Conservation (phyloP, 441 rosid species). For the Pelargonium myrrhifolium region DNA sequence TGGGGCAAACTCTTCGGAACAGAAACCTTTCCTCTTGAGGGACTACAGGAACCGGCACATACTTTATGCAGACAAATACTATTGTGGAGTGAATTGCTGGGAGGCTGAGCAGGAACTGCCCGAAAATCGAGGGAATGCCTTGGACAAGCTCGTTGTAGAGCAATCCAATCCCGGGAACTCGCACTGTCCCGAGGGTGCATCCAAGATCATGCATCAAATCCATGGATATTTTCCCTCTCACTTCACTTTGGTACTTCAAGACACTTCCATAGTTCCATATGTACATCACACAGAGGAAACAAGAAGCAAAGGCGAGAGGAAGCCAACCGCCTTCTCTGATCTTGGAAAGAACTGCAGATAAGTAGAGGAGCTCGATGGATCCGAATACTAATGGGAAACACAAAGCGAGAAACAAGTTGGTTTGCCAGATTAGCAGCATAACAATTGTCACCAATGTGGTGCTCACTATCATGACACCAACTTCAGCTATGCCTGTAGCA, state of each 20-base stretch:
- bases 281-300: conserved; percentile 77
- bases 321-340: conserved; percentile 85
- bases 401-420: conserved; percentile 60
- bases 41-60: conserved; percentile 85
- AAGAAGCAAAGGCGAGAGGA: conserved; percentile 67
- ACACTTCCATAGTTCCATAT: conserved; percentile 94
- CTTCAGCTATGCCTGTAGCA: conserved; percentile 87
- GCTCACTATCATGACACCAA: conserved; percentile 89
- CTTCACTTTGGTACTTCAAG: conserved; percentile 82
- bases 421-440: conserved; percentile 92
- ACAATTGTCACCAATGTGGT: conserved; percentile 82
- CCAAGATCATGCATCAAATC: conserved; percentile 87
- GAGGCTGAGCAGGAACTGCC: conserved; percentile 75
- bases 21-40: conserved; percentile 86
- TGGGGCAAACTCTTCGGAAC: conserved; percentile 77
- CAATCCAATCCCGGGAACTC: conserved; percentile 82
- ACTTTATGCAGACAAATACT: conserved; percentile 85
- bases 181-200: conserved; percentile 66
- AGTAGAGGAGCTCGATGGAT: conserved; percentile 61
- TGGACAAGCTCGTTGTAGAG: conserved; percentile 82
- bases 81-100: conserved; percentile 88
- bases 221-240: conserved; percentile 76
- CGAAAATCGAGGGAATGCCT: conserved; percentile 81
- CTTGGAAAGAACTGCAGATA: conserved; percentile 76
- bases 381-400: conserved; percentile 77